Conservation (phyloP, 2,329 filamentous ascomycete species). For the Botrytis porri region DNA sequence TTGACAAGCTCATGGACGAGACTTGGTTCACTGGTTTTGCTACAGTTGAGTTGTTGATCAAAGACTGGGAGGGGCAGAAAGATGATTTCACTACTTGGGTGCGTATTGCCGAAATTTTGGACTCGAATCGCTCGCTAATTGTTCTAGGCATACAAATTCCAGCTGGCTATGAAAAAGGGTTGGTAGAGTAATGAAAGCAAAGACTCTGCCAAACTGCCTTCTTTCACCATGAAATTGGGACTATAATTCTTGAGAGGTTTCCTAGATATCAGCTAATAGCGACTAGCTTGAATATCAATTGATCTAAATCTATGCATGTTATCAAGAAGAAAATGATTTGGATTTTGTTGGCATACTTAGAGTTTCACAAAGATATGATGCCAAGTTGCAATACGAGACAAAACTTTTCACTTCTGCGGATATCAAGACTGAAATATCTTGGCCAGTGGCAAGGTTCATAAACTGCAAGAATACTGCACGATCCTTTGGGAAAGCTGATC, state of each 20-base stretch:
- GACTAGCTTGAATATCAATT: background rate
- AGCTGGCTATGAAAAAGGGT: conserved; percentile 33
- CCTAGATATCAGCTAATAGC: background rate
- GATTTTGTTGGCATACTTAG: background rate
- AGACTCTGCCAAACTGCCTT: background rate
- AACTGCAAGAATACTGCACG: background rate
- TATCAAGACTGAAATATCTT: background rate
- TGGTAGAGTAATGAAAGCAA: conserved; percentile 7
- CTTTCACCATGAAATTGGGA: background rate
- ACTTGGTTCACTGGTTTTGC: conserved; percentile 59
- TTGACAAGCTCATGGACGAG: conserved; percentile 56
- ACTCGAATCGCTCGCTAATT: conserved; percentile 16
- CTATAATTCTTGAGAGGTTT: background rate
- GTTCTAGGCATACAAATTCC: conserved; percentile 33
- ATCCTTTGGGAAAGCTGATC: background rate
- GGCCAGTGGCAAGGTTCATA: background rate
- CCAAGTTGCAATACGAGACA: background rate
- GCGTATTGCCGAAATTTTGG: conserved; percentile 11
- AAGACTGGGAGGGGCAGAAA: conserved; percentile 59
- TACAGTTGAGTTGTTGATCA: conserved; percentile 53
- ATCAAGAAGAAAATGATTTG: background rate
- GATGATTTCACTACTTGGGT: conserved; percentile 81
- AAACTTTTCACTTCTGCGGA: background rate
- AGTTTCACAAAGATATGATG: conserved; percentile 1
- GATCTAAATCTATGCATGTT: background rate